Evolutionary conservation across 2,329 filamentous ascomycete species (phyloP), one percentile per base, ranked within the genome.

Genomic region (Arthrobotrys megalospora): DNA sequence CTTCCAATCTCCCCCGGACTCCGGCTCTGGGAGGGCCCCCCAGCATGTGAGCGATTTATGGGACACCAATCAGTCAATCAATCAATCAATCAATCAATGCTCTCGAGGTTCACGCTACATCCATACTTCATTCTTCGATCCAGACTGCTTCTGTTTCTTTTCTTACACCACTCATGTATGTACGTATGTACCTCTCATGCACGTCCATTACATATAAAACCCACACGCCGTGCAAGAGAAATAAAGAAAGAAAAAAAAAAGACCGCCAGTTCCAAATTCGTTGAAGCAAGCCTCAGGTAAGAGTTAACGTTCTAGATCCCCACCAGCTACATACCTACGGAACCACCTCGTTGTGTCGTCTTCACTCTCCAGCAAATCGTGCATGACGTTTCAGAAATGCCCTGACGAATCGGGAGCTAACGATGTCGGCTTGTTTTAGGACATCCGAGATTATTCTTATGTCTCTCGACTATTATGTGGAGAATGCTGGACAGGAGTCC

Each of bases 321-420:
- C 8, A 34, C 24, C 24, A 14, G 43, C 1, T 16, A 50, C 32
- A 16, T 14, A 48, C 24, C 12, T 34, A 28, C 24, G 24, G 24
- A 28, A 43, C 11, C 36, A 58, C 7, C 12, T 45, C 45, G 2
- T 36, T 24, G 28, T 32, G 32, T 36, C 8, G 14, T n/a, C 16
- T 16, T 43, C 67, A 21, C 28, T 47, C 62, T 65, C 67, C 62
- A 71, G 36, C 53, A 43, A 63, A 67, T 41, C 67, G 34, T 72
- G 67, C 75, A 72, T 78, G 34, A 11, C 67, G 43, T 63, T 78
- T 72, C 67, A 72, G 45, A 53, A 34, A 47, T 12, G 16, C 24
- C n/a, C 36, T 21, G 36, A 60, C 75, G 53, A 72, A 72, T 72
- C 60, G 66, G 73, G 67, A 72, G 62, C 63, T 48, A 66, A 52